These are phyloP conservation scores for Albophoma yamanashiensis DNA, from an alignment of 2,329 filamentous ascomycete species.

Conservation along the genomic window DNA sequence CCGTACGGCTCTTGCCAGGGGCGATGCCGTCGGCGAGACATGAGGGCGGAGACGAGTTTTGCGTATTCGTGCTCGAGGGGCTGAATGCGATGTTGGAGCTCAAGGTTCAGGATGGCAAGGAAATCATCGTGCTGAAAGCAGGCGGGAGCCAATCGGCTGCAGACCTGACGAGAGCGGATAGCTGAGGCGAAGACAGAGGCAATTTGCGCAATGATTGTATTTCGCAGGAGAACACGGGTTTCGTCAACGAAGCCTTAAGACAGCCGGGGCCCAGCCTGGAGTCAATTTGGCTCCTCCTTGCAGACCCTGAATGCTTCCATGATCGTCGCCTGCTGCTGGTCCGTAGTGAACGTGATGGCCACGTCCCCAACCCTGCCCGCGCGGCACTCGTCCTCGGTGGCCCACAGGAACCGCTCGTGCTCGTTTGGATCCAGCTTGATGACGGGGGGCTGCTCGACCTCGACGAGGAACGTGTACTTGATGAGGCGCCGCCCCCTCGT, in stretches of 20 bases:
- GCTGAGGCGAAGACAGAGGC: background rate
- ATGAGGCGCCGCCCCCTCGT: background rate
- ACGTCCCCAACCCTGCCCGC: slow-evolving; percentile 8
- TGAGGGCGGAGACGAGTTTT: background rate
- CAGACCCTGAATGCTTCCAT: slow-evolving; percentile 10
- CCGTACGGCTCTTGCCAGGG: background rate
- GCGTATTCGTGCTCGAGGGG: background rate
- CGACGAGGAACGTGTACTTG: slow-evolving; percentile 8
- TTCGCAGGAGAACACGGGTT: background rate
- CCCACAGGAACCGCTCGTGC: slow-evolving; percentile 21
- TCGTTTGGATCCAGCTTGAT: slow-evolving; percentile 18
- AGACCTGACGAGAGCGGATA: background rate
- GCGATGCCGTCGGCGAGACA: background rate
- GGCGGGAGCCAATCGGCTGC: background rate
- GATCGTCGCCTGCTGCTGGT: slow-evolving; percentile 7
- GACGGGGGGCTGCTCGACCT: slow-evolving; percentile 6
- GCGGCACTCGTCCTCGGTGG: slow-evolving; percentile 15
- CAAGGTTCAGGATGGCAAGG: background rate
- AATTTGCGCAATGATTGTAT: background rate
- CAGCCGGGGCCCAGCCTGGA: no score
- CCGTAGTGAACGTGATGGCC: slow-evolving; percentile 10
- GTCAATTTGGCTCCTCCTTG: background rate
- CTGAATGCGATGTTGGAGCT: background rate
- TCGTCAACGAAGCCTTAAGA: background rate
- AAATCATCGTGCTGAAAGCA: background rate